Evolutionary conservation across 2,329 filamentous ascomycete species (phyloP).

Genomic region (Alternaria dauci): DNA sequence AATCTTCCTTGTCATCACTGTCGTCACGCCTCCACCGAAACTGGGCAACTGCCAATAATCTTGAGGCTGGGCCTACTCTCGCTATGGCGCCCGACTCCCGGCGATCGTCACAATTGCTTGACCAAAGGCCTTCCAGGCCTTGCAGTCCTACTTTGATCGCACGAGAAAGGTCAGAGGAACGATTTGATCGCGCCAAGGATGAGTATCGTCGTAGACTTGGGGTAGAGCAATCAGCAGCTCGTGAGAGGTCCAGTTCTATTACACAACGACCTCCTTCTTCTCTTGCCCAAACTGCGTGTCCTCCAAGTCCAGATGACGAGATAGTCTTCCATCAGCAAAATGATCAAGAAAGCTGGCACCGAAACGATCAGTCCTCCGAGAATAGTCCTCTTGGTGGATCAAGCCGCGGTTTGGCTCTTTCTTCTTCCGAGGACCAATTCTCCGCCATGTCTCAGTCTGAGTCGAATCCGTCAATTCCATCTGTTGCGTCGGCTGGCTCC

Average conservation of each 20-base stretch:
- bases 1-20: conserved; percentile 51
- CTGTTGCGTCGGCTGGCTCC: conserved; percentile 58
- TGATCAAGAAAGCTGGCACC: conserved; percentile 41
- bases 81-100: conserved; percentile 25
- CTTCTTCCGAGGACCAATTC: conserved; percentile 59
- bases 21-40: conserved; percentile 44
- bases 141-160: conserved; percentile 22
- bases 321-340: conserved; percentile 37
- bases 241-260: conserved; percentile 33
- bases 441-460: conserved; percentile 60
- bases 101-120: conserved; percentile 4
- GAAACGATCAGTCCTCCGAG: conserved; percentile 48
- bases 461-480: conserved; percentile 62
- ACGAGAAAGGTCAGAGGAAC: conserved; percentile 41
- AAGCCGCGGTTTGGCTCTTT: conserved; percentile 50
- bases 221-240: conserved; percentile 40
- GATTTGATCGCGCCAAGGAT: conserved; percentile 50
- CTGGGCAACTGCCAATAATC: conserved; percentile 36
- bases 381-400: conserved; percentile 51
- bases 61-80: conserved; percentile 32
- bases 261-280: conserved; percentile 37
- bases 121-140: conserved; percentile 9
- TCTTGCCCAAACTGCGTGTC: conserved; percentile 51
- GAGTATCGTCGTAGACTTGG: conserved; percentile 50
- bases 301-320: conserved; percentile 59